Percentiles rank a stretch among this genome's conserved stretches.
Conservation (phyloP, 2,329 filamentous ascomycete species). For the Fusarium foetens region DNA sequence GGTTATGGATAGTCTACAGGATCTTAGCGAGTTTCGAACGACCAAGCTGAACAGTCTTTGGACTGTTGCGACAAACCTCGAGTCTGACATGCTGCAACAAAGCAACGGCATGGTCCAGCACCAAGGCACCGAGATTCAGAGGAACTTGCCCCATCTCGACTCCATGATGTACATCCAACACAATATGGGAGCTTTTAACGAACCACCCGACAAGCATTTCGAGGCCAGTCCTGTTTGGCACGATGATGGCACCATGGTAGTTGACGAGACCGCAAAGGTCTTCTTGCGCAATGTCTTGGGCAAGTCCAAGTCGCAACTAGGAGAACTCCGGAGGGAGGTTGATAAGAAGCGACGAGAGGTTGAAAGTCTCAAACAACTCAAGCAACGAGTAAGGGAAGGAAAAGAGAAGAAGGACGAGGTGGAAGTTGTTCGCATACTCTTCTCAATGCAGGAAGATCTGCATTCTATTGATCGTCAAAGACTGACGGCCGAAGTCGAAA, state of each 20-base stretch:
- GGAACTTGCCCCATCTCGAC: conserved; percentile 89
- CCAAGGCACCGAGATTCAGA: conserved; percentile 81
- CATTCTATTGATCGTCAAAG: conserved; percentile 86
- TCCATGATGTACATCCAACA: conserved; percentile 98
- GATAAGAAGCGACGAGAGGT: conserved; percentile 90
- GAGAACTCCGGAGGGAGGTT: conserved; percentile 81
- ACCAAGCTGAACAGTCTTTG: conserved; percentile 86
- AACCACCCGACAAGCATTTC: conserved; percentile 85
- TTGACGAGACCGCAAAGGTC: conserved; percentile 86
- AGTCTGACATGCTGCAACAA: conserved; percentile 79
- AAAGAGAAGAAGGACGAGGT: conserved; percentile 91
- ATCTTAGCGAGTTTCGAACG: conserved; percentile 89
- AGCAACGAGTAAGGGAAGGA: conserved; percentile 81
- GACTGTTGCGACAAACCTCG: conserved; percentile 81
- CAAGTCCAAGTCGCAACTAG: conserved; percentile 87
- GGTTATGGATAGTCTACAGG: conserved; percentile 90
- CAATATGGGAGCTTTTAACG: conserved; percentile 84
- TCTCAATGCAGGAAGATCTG: conserved; percentile 83
- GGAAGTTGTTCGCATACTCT: conserved; percentile 83
- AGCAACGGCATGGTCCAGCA: conserved; percentile 78
- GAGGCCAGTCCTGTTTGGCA: conserved; percentile 98
- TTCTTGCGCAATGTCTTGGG: conserved; percentile 91
- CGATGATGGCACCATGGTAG: conserved; percentile 87
- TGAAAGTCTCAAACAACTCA: conserved; percentile 77
- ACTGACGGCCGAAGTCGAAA: conserved; percentile 91